Evolutionary conservation across 2,329 filamentous ascomycete species (phyloP).

Genomic region (Emydomyces testavorans): DNA sequence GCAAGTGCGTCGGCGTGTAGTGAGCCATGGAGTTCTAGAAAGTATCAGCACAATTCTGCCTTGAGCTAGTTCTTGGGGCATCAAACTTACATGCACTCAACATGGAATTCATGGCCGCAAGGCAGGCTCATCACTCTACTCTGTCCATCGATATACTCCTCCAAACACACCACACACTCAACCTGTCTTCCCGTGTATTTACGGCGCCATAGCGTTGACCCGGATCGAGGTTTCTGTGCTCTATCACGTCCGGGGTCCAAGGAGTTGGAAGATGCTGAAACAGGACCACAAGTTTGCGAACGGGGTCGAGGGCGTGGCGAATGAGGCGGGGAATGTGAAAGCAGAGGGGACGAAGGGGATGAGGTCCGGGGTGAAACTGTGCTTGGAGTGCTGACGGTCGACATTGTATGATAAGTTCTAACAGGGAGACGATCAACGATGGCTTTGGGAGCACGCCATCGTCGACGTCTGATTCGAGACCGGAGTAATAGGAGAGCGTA

Average conservation of each 20-base stretch:
- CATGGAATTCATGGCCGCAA: conserved; percentile 96
- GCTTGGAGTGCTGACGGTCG: conserved; percentile 48
- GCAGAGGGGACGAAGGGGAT: conserved; percentile 67
- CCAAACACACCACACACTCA: conserved; percentile 91
- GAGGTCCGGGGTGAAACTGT: conserved; percentile 53
- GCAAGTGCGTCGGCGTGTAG: conserved; percentile 88
- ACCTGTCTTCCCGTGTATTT: conserved; percentile 56
- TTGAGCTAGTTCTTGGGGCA: conserved; percentile 2
- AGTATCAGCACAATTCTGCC: conserved; percentile 17
- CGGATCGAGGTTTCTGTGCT: conserved; percentile 38
- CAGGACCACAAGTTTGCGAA: conserved; percentile 29
- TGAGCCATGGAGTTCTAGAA: conserved; percentile 83
- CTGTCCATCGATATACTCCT: conserved; percentile 90
- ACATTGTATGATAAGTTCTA: conserved; percentile 82
- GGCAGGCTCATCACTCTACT: conserved; percentile 94
- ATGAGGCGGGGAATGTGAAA: conserved; percentile 36
- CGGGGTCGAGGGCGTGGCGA: conserved; percentile 26
- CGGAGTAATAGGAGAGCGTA: conserved; percentile 80
- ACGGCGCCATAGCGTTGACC: conserved; percentile 38
- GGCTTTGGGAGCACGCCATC: conserved; percentile 96
- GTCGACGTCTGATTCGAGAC: conserved; percentile 72
- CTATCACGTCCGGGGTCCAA: conserved; percentile 8
- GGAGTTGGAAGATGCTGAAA: conserved; percentile 20
- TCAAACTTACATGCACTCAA: conserved; percentile 83
- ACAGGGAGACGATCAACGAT: conserved; percentile 91